Conservation (phyloP, 2,329 filamentous ascomycete genomes). For the Epichloe typhina region DNA sequence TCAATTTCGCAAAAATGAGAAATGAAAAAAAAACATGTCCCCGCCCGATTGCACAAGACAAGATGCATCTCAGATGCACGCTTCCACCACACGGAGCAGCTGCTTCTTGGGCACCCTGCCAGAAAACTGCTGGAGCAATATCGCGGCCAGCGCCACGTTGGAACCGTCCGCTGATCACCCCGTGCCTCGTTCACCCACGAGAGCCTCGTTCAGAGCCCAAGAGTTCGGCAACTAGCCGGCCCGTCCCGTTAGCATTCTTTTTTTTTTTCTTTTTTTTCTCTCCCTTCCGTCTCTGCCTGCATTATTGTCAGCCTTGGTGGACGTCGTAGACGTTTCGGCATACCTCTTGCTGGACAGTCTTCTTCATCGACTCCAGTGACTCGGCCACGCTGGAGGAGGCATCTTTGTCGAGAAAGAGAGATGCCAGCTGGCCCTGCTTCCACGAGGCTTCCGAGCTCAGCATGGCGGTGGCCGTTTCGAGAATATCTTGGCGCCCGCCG, state of each 20-base stretch:
- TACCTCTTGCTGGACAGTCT: conserved; percentile 13
- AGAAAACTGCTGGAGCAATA: conserved; percentile 13
- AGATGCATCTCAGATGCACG: conserved; percentile 8
- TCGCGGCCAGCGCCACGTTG: conserved; percentile 13
- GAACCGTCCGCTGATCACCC: conserved; percentile 12
- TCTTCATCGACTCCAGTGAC: conserved; percentile 9
- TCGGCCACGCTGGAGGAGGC: conserved; percentile 1
- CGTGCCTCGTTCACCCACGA: conserved; percentile 8
- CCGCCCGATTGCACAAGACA: no score
- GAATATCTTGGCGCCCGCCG: conserved; percentile 15
- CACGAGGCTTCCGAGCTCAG: conserved; percentile 8
- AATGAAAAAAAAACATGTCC: no score
- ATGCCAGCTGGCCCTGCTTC: conserved; percentile 3
- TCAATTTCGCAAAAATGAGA: no score
- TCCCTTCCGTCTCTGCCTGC: accelerated
- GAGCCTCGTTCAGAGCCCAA: conserved; percentile 15
- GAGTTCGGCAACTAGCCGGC: conserved; percentile 12
- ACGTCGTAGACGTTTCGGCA: not conserved
- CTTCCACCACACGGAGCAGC: conserved; percentile 13
- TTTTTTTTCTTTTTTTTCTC: not conserved
- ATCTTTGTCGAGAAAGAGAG: conserved; percentile 9
- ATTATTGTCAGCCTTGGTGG: not conserved
- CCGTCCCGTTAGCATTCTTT: not conserved
- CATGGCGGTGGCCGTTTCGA: conserved; percentile 12
- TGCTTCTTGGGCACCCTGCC: conserved; percentile 14